Percentiles rank a stretch among this genome's conserved stretches.
Evolutionary conservation across 2,329 filamentous ascomycete species (phyloP).

Genomic region (Cryphonectria parasitica): DNA sequence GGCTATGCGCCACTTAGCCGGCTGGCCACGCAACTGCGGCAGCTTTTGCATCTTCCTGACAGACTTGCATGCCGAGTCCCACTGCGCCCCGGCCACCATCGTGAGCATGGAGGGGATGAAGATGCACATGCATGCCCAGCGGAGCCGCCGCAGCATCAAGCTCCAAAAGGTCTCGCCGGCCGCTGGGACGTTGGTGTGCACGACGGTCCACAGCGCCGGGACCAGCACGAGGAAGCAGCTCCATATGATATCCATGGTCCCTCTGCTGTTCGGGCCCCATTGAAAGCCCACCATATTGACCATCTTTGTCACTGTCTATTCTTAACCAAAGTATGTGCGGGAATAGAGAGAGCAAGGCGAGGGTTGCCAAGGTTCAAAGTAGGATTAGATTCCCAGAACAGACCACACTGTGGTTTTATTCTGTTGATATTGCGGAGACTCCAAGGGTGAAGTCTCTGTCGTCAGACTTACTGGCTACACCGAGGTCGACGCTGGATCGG

Average conservation of each 20-base stretch:
- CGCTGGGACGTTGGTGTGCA: conserved; percentile 22
- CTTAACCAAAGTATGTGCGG: no score
- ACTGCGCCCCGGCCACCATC: no score
- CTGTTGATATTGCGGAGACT: not conserved
- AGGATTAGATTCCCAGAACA: no score
- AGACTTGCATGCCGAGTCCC: no score
- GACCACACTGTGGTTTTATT: not conserved
- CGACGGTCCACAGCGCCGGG: conserved; percentile 16
- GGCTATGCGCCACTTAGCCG: no score
- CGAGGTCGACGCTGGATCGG: not conserved
- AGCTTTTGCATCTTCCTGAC: no score
- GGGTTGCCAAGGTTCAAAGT: no score
- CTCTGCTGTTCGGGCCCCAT: conserved; percentile 10
- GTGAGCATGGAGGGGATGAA: no score
- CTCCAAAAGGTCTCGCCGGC: conserved; percentile 11
- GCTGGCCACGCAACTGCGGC: no score
- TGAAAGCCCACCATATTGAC: no score
- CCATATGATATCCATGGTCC: conserved; percentile 22
- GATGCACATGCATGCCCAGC: no score
- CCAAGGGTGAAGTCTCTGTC: not conserved
- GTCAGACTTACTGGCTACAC: not conserved
- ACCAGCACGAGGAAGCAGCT: conserved; percentile 22
- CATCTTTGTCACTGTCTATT: no score
- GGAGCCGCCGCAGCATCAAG: not conserved
- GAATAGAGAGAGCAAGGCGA: not conserved